Base-by-base conservation (phyloP, 805 yeast genomes). In the Torulaspora microellipsoides region DNA sequence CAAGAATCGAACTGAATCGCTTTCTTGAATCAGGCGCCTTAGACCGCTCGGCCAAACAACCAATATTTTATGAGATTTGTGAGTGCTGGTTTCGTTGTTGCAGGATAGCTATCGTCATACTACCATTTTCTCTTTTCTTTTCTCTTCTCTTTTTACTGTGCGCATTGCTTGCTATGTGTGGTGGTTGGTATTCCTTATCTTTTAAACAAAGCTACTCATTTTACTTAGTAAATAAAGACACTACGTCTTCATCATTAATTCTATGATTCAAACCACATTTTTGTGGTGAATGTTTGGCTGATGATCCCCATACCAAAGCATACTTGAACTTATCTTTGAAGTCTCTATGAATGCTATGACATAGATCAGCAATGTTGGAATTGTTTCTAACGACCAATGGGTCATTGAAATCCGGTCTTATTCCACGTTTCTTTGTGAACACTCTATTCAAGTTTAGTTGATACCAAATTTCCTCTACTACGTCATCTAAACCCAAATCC, bases 231-330 rank as follows among this genome's bases (percentile, higher is more conserved):
- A 91, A 88, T 45, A 91, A 79, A 39, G 93, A 83, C 15, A 93
- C 91, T 13, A 91, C 99, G 62, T 91, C 99, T 60, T 90, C 97
- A 61, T 91, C 98, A 54, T 85, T 80, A 11, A 93, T 83, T 30
- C 71, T 70, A 62, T 91, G 99, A 49, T 62, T 77, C 45, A 91
- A 70, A 0, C 99, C 98, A 72, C 98, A 91, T 61, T 91, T 91
- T 60, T 91, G 99, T 3, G 98, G 98, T 29, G 91, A 86, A 61
- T 88, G 95, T 63, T 93, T 93, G 6, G 97, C 85, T 36, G 95
- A 83, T 1, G 90, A 80, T 0, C 99, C 99, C 97, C 98, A 91
- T 5, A 91, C 96, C 58, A 89, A 67, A 0, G 98, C 98, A 62
- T 90, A 89, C 63, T 89, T 87, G 73, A 93, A 91, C 58, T 85